These are phyloP conservation scores for Cyberlindnera lachancei DNA, from an alignment of 805 yeast species.

Conservation along the genomic window DNA sequence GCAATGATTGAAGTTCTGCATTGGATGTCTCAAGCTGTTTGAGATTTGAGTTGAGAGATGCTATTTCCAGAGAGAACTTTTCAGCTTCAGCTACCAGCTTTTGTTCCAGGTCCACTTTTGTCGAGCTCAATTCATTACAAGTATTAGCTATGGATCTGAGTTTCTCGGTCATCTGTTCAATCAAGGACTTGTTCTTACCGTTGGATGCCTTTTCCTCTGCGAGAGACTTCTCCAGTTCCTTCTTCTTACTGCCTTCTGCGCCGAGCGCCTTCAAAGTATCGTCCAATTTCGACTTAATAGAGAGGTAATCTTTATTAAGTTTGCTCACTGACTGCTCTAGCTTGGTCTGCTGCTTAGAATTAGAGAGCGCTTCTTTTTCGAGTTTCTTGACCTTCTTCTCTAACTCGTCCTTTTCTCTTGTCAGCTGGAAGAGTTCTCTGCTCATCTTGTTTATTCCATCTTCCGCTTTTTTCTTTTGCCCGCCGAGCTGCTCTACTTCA, in stretches of 20 bases:
- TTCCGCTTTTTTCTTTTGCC: slow-evolving; percentile 59
- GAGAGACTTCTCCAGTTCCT: slow-evolving; percentile 17
- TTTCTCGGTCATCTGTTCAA: slow-evolving; percentile 38
- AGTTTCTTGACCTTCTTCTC: slow-evolving; percentile 36
- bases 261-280: slow-evolving; percentile 2
- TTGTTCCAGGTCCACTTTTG: slow-evolving; percentile 17
- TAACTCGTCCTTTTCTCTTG: slow-evolving; percentile 48
- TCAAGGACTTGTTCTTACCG: slow-evolving; percentile 25
- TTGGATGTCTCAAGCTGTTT: slow-evolving; percentile 8
- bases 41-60: slow-evolving; percentile 8
- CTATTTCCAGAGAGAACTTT: slow-evolving; percentile 10
- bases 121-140: slow-evolving; percentile 22
- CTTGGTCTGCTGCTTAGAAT: slow-evolving; percentile 18
- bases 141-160: slow-evolving; percentile 34
- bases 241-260: slow-evolving; percentile 1
- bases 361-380: slow-evolving; percentile 24
- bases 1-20: slow-evolving; percentile 4
- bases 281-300: slow-evolving; percentile 9
- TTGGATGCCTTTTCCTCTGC: slow-evolving; percentile 16
- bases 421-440: slow-evolving; percentile 64
- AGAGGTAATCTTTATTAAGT: slow-evolving; percentile 9
- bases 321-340: slow-evolving; percentile 13
- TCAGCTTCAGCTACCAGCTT: slow-evolving; percentile 7
- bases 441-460: slow-evolving; percentile 88
- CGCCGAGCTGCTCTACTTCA: slow-evolving; percentile 20